Evolutionary conservation across 331 rosid species (phyloP).

Genomic region (Stylosanthes scabra): DNA sequence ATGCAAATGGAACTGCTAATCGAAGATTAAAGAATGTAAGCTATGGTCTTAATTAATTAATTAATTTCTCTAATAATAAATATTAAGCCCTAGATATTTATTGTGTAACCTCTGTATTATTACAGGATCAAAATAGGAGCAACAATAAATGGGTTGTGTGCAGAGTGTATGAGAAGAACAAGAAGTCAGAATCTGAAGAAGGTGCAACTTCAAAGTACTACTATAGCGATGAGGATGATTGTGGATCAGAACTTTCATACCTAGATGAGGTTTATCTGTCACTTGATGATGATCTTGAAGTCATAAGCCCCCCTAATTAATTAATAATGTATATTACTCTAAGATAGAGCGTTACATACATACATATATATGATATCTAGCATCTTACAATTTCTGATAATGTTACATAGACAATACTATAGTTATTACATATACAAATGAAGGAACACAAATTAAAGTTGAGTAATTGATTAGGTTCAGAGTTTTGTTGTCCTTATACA

Average conservation of each 20-base stretch:
- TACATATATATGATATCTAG: neutral
- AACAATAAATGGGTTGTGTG: conserved; percentile 51
- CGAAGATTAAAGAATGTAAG: conserved; percentile 38
- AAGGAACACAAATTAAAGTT: neutral
- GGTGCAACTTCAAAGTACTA: too few species aligned
- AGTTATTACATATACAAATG: neutral
- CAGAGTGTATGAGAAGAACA: conserved; percentile 52
- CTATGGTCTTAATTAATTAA: too few species aligned
- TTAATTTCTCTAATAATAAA: neutral
- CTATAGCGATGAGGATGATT: conserved; percentile 52
- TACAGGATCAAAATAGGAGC: conserved; percentile 40
- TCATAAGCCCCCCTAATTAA: conserved; percentile 35
- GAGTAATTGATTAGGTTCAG: neutral
- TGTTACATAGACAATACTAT: neutral
- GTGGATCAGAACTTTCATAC: conserved; percentile 55
- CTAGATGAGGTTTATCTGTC: conserved; percentile 52
- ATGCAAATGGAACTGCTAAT: conserved; percentile 4
- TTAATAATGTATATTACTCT: neutral
- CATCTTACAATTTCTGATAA: neutral
- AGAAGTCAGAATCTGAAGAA: conserved; percentile 29
- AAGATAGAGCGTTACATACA: too few species aligned
- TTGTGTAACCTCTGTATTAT: conserved; percentile 7
- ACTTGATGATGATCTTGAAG: conserved; percentile 51
- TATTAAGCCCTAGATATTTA: neutral
- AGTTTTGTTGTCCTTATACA: neutral